These are phyloP conservation scores for Waltiozyma sp. DNA, from an alignment of 1,139 yeast genomes.

Conservation along the genomic window DNA sequence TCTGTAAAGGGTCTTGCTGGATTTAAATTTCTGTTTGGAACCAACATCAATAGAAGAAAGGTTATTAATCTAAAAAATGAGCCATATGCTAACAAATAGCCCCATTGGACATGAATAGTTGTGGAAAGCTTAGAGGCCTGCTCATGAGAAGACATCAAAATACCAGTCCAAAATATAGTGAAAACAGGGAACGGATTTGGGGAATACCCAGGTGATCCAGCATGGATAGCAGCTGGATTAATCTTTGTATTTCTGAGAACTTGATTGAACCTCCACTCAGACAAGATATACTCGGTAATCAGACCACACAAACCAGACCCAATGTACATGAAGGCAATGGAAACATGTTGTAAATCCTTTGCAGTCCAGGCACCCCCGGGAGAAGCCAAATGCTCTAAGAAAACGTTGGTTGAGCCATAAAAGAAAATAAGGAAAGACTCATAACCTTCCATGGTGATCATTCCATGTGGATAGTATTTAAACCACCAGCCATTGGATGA, in stretches of 20 bases:
- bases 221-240: slow-evolving; percentile 19
- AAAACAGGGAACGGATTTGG: slow-evolving; percentile 92
- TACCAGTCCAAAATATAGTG: slow-evolving; percentile 93
- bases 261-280: slow-evolving; percentile 26
- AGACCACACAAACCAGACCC: slow-evolving; percentile 93
- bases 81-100: slow-evolving; percentile 64
- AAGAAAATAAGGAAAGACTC: slow-evolving; percentile 73
- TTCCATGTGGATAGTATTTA: slow-evolving; percentile 35
- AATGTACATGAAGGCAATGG: slow-evolving; percentile 88
- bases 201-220: slow-evolving; percentile 61
- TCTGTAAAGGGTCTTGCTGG: slow-evolving; percentile 81
- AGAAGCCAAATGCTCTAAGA: slow-evolving; percentile 77
- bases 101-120: slow-evolving; percentile 85
- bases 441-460: slow-evolving; percentile 73
- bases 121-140: slow-evolving; percentile 77
- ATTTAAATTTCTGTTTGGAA: slow-evolving; percentile 31
- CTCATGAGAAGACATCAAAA: slow-evolving; percentile 89
- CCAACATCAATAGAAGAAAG: slow-evolving; percentile 43
- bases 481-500: slow-evolving; percentile 25
- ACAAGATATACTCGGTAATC: slow-evolving; percentile 52
- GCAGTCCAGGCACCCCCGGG: slow-evolving; percentile 76
- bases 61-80: slow-evolving; percentile 68
- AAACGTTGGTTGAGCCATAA: slow-evolving; percentile 81
- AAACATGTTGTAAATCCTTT: slow-evolving; percentile 88
- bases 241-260: slow-evolving; percentile 20